These are phyloP conservation scores for Boletus fagicola DNA, from an alignment of 768 basidiomycete genomes.

Conservation along the genomic window DNA sequence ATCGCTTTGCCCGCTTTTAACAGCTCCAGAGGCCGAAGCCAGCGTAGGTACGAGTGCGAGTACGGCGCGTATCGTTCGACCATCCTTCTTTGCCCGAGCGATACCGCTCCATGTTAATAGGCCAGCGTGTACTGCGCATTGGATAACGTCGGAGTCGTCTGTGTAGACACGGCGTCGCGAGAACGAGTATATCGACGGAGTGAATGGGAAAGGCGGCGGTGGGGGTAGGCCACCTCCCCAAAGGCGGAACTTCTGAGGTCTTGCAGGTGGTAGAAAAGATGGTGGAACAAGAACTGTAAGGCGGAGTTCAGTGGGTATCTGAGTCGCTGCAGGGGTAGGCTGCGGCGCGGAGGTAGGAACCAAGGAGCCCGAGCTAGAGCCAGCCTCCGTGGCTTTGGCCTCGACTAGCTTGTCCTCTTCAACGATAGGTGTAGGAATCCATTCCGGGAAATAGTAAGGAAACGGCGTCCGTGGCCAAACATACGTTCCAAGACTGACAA, in stretches of 20 bases:
- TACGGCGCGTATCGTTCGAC: constrained; percentile 41
- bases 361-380: constrained; percentile 32
- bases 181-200: constrained; percentile 23
- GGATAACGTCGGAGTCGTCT: constrained; percentile 71
- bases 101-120: constrained; percentile 44
- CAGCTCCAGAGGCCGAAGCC: constrained; percentile 46
- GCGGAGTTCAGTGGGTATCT: constrained; percentile 31
- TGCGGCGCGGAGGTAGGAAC: constrained; percentile 9
- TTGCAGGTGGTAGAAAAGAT: constrained; percentile 53
- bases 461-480: constrained; percentile 34
- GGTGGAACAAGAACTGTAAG: constrained; percentile 59
- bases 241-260: constrained; percentile 54
- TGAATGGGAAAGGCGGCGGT: constrained; percentile 36
- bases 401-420: constrained; percentile 27
- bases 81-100: constrained; percentile 36
- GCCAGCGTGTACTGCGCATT: constrained; percentile 69
- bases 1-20: constrained; percentile 24
- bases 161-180: constrained; percentile 64
- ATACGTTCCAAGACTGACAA: constrained; percentile 30
- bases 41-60: constrained; percentile 39
- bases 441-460: constrained; percentile 36
- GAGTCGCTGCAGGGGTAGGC: constrained; percentile 8
- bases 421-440: constrained; percentile 28
- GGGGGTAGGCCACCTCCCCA: constrained; percentile 66
- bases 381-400: constrained; percentile 18